phyloP scores from a whole-genome alignment of 2,329 filamentous ascomycete species.

The Alternaria ethzedia region DNA sequence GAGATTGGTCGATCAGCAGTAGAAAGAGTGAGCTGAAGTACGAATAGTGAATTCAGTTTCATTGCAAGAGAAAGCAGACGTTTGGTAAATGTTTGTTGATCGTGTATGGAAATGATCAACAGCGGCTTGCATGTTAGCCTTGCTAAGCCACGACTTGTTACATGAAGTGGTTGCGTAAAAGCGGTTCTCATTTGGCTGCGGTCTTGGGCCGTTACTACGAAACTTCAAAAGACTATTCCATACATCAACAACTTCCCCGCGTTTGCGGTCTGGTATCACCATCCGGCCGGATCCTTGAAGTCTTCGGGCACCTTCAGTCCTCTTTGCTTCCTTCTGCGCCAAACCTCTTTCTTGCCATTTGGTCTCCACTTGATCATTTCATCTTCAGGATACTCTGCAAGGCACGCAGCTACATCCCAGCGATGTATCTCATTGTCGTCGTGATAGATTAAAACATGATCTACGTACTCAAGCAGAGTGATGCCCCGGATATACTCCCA shows the following conservation, averaged over 20 bases:
- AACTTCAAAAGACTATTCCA: not conserved
- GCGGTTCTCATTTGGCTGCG: not conserved
- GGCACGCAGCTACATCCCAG: not conserved
- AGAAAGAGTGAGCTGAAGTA: not conserved
- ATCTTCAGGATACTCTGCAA: not conserved
- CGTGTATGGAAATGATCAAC: not conserved
- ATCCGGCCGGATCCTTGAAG: fast-evolving
- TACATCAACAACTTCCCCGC: not conserved
- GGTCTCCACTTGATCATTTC: not conserved
- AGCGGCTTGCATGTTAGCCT: not conserved
- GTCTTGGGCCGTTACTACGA: not conserved
- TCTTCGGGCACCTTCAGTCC: not conserved
- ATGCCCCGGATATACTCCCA: not conserved
- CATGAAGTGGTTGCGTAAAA: not conserved
- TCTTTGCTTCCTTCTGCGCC: not conserved
- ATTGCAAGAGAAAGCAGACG: not conserved
- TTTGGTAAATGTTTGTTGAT: not conserved
- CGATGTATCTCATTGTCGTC: not conserved
- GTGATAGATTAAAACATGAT: not conserved
- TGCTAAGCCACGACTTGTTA: not conserved
- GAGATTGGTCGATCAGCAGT: not conserved
- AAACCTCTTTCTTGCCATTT: not conserved
- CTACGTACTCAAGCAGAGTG: not conserved
- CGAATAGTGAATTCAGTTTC: not conserved
- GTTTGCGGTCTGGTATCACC: not conserved